Conservation (phyloP, 768 basidiomycete genomes). For the Leucogyrophana mollusca region DNA sequence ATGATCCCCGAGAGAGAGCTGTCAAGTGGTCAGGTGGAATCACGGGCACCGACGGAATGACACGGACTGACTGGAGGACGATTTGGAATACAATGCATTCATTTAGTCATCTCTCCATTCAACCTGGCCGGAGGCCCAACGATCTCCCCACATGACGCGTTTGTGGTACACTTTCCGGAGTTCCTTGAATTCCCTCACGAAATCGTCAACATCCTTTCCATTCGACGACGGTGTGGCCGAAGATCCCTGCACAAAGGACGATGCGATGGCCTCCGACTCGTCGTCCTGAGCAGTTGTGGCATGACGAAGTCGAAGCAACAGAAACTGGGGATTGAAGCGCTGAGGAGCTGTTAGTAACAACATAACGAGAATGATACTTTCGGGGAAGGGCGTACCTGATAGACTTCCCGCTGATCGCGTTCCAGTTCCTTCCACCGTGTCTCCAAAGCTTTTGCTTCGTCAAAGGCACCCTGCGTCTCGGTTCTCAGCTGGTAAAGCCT, state of each 20-base stretch:
- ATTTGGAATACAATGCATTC: too few species aligned
- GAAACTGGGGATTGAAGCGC: constrained; percentile 86
- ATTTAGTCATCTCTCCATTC: constrained; percentile 74
- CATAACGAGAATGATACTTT: neutral
- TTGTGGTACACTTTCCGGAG: constrained; percentile 91
- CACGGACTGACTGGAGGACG: too few species aligned
- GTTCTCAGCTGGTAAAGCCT: constrained; percentile 70
- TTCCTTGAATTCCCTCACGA: constrained; percentile 86
- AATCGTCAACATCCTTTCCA: constrained; percentile 70
- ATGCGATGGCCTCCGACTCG: constrained; percentile 78
- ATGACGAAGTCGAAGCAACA: constrained; percentile 84
- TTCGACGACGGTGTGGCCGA: constrained; percentile 23
- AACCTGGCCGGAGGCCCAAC: constrained; percentile 84
- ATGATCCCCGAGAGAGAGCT: too few species aligned
- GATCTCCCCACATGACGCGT: constrained; percentile 84
- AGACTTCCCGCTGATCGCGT: constrained; percentile 83
- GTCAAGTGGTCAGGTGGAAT: too few species aligned
- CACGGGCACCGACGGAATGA: too few species aligned
- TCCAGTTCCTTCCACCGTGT: constrained; percentile 84
- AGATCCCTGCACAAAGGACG: constrained; percentile 74
- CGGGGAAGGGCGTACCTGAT: constrained; percentile 57
- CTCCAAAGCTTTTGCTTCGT: constrained; percentile 82
- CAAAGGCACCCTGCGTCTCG: constrained; percentile 85
- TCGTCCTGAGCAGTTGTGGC: constrained; percentile 91
- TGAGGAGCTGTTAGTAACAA: constrained; percentile 29